phyloP scores from a whole-genome alignment of 1,284 basidiomycete genomes.

The Cerrena zonata region DNA sequence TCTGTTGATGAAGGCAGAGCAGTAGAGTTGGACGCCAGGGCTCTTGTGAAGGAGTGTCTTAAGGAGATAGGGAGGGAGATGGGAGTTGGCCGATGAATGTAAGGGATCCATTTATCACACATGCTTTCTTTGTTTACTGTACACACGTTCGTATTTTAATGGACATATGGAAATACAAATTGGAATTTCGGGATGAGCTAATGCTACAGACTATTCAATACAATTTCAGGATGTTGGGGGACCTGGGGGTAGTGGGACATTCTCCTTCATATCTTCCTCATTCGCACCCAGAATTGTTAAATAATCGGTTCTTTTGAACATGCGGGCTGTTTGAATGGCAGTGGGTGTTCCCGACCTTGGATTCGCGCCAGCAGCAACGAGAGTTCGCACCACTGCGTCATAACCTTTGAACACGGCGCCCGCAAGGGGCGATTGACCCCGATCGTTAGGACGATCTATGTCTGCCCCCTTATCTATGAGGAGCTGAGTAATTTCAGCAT shows the following conservation, averaged over 20 bases:
- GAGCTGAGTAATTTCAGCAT: constrained; percentile 47
- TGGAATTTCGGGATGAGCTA: too few species aligned
- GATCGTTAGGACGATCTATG: constrained; percentile 68
- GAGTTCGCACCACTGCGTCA: constrained; percentile 55
- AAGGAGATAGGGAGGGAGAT: constrained; percentile 70
- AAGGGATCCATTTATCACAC: background rate
- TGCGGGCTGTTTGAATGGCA: constrained; percentile 66
- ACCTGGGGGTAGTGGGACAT: constrained; percentile 19
- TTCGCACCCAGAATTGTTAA: constrained; percentile 49
- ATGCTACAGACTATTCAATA: too few species aligned
- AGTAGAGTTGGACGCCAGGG: constrained; percentile 59
- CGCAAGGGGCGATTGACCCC: constrained; percentile 74
- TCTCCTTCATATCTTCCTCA: constrained; percentile 41
- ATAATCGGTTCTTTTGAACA: constrained; percentile 55
- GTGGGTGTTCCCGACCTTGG: constrained; percentile 65
- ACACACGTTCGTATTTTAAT: background rate
- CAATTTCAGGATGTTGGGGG: constrained; percentile 15
- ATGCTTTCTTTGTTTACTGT: background rate
- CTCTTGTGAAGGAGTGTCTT: constrained; percentile 65
- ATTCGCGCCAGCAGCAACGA: constrained; percentile 65
- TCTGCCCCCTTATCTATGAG: constrained; percentile 59
- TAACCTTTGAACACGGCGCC: constrained; percentile 77
- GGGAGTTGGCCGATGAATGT: constrained; percentile 33
- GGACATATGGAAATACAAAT: background rate
- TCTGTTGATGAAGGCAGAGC: constrained; percentile 29